Base-by-base conservation (phyloP, 2,329 filamentous ascomycete genomes). In the Calonectria leucothoes region DNA sequence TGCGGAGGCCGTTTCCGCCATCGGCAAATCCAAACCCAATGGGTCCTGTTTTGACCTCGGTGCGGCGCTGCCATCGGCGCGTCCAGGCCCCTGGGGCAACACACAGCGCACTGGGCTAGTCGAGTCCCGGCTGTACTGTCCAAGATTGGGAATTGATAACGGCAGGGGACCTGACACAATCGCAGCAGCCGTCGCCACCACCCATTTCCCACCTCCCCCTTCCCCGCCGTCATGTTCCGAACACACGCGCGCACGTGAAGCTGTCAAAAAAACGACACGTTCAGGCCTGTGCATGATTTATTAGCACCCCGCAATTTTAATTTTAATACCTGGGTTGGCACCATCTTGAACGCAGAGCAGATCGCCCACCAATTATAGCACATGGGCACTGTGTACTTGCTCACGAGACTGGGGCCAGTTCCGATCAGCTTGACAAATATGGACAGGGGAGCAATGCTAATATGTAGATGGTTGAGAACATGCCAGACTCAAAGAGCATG, bases 1-100 rank as follows among this genome's bases (percentile, higher is more conserved):
- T 71, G 69, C 69, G 70, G 70, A 74, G 70, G 72, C 70, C 59
- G 72, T 69, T 52, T 66, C 68, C 71, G 68, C 55, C 69, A 72
- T 72, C 69, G 72, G 72, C 61, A 72, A 74, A 67, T 35, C 39
- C 52, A 65, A 67, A 37, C 55, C 66, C 66, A 69, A 66, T 61
- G 66, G 27, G 39, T 42, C 20, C 17, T 55, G 29, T 31, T 72
- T 74, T 74, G 72, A 74, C 72, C 72, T 74, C 72, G 72, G 72
- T 65, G 69, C 72, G 69, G 69, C 69, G 68, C 63, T 64, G 52
- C 63, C 51, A 68, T 68, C 65, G 70, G 65, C 65, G 65, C 17
- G 42, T 68, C 59, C 59, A 65, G 45, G 49, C 48, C 39, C 42
- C 59, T 45, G 55, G 55, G 52, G 52, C 70, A 64, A 49, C 20